Conservation (phyloP, 495 filamentous ascomycete genomes). For the Xylaria intraflava region DNA sequence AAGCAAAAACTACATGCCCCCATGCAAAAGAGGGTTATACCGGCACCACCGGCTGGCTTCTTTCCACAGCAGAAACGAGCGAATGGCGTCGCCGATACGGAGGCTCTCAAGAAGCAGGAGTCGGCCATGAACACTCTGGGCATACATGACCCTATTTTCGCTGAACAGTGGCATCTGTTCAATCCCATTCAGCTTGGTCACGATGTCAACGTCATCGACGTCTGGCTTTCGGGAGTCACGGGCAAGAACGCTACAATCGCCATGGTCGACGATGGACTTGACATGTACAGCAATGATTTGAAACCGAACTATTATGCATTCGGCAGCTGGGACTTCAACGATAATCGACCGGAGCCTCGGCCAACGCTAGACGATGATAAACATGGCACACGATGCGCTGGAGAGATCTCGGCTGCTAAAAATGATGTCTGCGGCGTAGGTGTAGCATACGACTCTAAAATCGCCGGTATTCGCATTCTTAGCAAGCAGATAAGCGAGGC, state of each 20-base stretch:
- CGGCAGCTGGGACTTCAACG: constrained; percentile 95
- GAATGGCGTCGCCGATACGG: constrained; percentile 32
- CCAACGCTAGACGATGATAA: constrained; percentile 73
- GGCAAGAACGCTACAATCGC: constrained; percentile 83
- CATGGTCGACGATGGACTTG: constrained; percentile 92
- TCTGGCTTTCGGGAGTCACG: constrained; percentile 90
- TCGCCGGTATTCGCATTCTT: constrained; percentile 85
- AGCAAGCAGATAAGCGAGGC: constrained; percentile 84
- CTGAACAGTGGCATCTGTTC: constrained; percentile 91
- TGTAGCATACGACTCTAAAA: constrained; percentile 84
- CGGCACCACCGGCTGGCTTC: constrained; percentile 29
- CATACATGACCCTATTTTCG: constrained; percentile 86
- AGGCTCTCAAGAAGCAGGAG: constrained; percentile 50
- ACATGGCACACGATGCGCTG: constrained; percentile 91
- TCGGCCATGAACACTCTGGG: constrained; percentile 56
- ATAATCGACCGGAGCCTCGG: constrained; percentile 66
- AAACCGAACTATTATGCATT: constrained; percentile 85
- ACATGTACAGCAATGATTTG: constrained; percentile 94
- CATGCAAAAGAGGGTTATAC: constrained; percentile 67
- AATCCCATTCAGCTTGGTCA: constrained; percentile 77
- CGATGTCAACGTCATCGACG: constrained; percentile 87
- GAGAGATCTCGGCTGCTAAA: constrained; percentile 82
- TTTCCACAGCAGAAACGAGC: constrained; percentile 14
- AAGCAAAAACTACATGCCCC: constrained; percentile 68
- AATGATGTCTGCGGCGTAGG: constrained; percentile 96